Conservation (phyloP, 345 rosid species). For the Hibiscus tridactylites region DNA sequence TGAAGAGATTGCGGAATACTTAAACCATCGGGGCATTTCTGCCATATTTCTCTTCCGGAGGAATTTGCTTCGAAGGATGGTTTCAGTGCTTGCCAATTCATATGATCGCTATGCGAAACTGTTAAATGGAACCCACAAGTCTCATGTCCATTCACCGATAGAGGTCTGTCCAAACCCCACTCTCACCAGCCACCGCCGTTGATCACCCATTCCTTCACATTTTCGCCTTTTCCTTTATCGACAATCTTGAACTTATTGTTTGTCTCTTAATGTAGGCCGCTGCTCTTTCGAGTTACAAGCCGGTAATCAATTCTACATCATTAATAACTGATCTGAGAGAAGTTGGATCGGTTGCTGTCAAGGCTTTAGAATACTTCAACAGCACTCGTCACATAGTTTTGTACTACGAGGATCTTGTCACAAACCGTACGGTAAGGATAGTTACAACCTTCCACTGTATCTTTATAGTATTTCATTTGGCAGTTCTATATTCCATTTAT, state of each 20-base stretch:
- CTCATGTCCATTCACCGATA: conserved; percentile 83
- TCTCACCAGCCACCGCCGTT: not conserved
- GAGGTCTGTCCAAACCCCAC: conserved; percentile 43
- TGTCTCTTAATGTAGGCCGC: conserved; percentile 46
- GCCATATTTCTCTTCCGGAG: conserved; percentile 66
- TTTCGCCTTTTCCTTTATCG: not conserved
- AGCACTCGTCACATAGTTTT: conserved; percentile 64
- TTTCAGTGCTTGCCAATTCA: conserved; percentile 79
- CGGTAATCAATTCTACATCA: conserved; percentile 55
- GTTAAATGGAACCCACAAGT: conserved; percentile 89
- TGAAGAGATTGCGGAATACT: conserved; percentile 57
- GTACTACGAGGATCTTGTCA: conserved; percentile 79
- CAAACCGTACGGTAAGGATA: conserved; percentile 39
- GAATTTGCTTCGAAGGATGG: conserved; percentile 79
- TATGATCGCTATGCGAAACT: conserved; percentile 77
- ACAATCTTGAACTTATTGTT: conserved; percentile 12
- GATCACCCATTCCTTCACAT: not conserved
- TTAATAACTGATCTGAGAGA: conserved; percentile 55
- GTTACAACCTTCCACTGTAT: not conserved
- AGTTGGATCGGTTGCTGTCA: conserved; percentile 43
- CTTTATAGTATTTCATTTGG: not conserved
- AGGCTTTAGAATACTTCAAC: conserved; percentile 59
- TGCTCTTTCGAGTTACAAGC: conserved; percentile 72
- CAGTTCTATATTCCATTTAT: too few relatives aligned
- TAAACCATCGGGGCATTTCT: conserved; percentile 68